Evolutionary conservation across 495 filamentous ascomycete genomes (phyloP).

Genomic region (Aspergillus diversus): DNA sequence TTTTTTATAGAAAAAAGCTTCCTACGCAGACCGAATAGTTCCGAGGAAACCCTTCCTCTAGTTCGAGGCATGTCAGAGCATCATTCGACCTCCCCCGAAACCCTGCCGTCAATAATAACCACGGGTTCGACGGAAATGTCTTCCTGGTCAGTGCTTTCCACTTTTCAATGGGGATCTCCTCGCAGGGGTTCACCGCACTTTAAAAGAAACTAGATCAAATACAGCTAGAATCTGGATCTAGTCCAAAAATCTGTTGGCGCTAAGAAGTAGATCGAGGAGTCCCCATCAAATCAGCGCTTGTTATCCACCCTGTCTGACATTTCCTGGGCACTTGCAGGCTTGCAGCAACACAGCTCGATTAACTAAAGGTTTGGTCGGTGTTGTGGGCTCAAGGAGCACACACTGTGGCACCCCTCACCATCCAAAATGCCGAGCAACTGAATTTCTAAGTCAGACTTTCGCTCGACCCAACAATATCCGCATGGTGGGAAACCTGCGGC

Average conservation of each 20-base stretch:
- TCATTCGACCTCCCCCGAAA: not conserved
- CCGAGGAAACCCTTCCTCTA: not conserved
- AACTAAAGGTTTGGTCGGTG: not conserved
- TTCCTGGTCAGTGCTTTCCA: constrained; percentile 7
- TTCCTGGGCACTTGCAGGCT: constrained; percentile 13
- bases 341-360: not conserved
- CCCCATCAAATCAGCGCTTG: constrained; percentile 18
- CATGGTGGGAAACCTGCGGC: too few relatives aligned
- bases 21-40: not conserved
- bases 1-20: too few relatives aligned
- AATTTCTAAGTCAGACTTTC: not conserved
- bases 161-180: constrained; percentile 9
- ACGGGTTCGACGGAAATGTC: constrained; percentile 2
- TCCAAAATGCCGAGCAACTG: not conserved
- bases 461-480: not conserved
- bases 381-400: constrained; percentile 21
- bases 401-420: constrained; percentile 13
- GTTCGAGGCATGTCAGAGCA: not conserved
- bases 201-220: constrained; percentile 7
- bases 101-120: not conserved
- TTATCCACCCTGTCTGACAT: constrained; percentile 12
- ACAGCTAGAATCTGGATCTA: constrained; percentile 17
- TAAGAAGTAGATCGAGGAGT: constrained; percentile 22
- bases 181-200: constrained; percentile 14
- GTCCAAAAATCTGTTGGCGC: constrained; percentile 12